Percentiles rank a stretch among this genome's conserved stretches.
These are phyloP conservation scores for Backusella sp. DNA, from an alignment of 192 early-diverging fungal genomes.

Conservation along the genomic window DNA sequence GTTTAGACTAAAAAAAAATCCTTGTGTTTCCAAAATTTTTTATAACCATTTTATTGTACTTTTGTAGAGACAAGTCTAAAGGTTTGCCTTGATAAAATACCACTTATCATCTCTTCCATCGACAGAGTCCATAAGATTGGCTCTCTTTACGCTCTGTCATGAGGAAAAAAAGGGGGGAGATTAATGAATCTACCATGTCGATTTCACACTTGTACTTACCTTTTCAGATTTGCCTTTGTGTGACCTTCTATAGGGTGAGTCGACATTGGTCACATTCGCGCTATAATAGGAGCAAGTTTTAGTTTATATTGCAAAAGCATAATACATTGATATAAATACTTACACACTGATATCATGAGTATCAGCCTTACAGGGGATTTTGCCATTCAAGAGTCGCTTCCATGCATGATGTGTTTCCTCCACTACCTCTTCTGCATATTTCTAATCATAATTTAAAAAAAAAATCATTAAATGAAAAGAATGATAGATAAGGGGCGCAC, in stretches of 20 bases:
- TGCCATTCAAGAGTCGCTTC: conserved; percentile 69
- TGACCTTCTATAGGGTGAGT: conserved; percentile 23
- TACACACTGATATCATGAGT: conserved; percentile 24
- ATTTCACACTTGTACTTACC: background rate
- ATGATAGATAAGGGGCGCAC: background rate
- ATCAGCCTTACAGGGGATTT: conserved; percentile 13
- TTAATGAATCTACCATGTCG: no score
- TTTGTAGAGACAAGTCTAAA: conserved; percentile 5
- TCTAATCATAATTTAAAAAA: conserved; percentile 32
- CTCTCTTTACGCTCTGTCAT: background rate
- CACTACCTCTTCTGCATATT: conserved; percentile 85
- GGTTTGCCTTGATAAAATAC: conserved; percentile 20
- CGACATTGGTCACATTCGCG: conserved; percentile 18
- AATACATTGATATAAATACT: background rate
- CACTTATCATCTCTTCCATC: conserved; percentile 21
- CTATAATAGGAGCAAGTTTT: conserved; percentile 7
- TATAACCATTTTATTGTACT: background rate
- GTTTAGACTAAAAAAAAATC: background rate
- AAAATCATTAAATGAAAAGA: background rate
- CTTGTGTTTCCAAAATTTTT: background rate
- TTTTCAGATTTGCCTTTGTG: conserved; percentile 2
- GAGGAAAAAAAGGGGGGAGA: no score
- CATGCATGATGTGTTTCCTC: conserved; percentile 94
- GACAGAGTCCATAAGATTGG: background rate
- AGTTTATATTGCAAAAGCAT: background rate